phyloP scores from a whole-genome alignment of 257 asterid genomes.

The Echites panduratus region DNA sequence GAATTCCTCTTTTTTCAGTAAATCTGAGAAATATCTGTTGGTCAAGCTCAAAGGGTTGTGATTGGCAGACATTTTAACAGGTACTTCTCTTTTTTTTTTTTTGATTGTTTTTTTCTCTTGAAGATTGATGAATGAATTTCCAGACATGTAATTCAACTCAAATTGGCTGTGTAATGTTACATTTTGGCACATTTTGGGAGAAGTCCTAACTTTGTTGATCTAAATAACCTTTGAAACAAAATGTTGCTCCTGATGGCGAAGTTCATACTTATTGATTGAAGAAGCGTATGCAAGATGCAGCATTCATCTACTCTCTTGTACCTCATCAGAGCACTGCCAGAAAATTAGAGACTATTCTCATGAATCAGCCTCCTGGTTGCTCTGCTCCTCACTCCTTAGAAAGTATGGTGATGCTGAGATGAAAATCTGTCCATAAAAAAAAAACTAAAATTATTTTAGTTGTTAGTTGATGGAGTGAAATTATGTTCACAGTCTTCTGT shows the following conservation, averaged over 20 bases:
- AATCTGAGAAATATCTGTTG: constrained; percentile 60
- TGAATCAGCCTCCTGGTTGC: constrained; percentile 66
- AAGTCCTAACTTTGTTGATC: neutral
- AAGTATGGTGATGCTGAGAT: no score
- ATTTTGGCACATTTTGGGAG: neutral
- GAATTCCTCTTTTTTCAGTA: constrained; percentile 52
- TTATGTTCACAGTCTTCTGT: no score
- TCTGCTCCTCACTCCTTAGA: constrained; percentile 18
- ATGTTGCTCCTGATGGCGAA: constrained; percentile 84
- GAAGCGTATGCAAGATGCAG: constrained; percentile 64
- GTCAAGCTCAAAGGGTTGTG: constrained; percentile 71
- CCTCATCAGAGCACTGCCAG: constrained; percentile 84
- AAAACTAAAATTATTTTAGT: no score
- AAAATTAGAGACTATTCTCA: constrained; percentile 82
- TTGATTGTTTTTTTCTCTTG: neutral
- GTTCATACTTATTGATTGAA: constrained; percentile 61
- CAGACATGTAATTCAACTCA: neutral
- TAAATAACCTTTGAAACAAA: constrained; percentile 30
- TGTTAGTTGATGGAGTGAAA: no score
- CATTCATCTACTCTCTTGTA: constrained; percentile 67
- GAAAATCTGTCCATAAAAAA: no score
- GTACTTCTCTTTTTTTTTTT: constrained; percentile 26
- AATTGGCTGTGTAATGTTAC: neutral
- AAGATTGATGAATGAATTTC: neutral
- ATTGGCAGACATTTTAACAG: constrained; percentile 23